A percentile compares a stretch with the other conserved stretches of the same genome.
Conservation (phyloP, 768 basidiomycete genomes). For the Tubosaeta sp. region DNA sequence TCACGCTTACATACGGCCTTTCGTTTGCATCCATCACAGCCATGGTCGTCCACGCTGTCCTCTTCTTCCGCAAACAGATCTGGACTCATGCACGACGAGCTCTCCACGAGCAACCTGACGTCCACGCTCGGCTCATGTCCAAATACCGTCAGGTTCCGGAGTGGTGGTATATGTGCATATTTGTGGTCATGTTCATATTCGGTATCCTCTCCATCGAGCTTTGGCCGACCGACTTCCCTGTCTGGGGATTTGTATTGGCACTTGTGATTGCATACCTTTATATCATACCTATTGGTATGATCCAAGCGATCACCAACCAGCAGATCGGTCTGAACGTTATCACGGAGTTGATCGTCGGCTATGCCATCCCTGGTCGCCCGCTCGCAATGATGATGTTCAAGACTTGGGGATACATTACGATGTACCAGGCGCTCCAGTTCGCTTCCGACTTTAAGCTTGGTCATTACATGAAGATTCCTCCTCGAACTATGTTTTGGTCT, state of each 20-base stretch:
- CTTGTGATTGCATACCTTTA: conserved; percentile 53
- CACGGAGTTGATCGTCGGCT: conserved; percentile 61
- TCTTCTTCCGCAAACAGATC: conserved; percentile 58
- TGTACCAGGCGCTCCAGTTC: conserved; percentile 62
- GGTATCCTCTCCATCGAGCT: conserved; percentile 57
- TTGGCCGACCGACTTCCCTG: conserved; percentile 51
- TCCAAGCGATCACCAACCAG: conserved; percentile 73
- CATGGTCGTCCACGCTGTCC: conserved; percentile 38
- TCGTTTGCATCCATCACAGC: conserved; percentile 43
- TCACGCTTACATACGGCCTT: conserved; percentile 48
- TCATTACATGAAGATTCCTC: conserved; percentile 70
- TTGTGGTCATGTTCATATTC: conserved; percentile 54
- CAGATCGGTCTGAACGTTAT: conserved; percentile 53
- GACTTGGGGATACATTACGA: conserved; percentile 67
- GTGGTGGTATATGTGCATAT: conserved; percentile 50
- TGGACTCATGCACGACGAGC: conserved; percentile 47
- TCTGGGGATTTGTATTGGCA: conserved; percentile 43
- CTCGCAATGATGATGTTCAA: conserved; percentile 82
- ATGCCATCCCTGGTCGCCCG: conserved; percentile 54
- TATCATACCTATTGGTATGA: conserved; percentile 56
- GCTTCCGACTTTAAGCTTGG: conserved; percentile 73
- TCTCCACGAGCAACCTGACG: conserved; percentile 53
- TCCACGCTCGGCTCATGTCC: conserved; percentile 58
- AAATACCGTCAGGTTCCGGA: conserved; percentile 56
- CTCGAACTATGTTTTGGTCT: conserved; percentile 61